Evolutionary conservation across 2,329 filamentous ascomycete species (phyloP).

Genomic region (Claviceps fusiformis): DNA sequence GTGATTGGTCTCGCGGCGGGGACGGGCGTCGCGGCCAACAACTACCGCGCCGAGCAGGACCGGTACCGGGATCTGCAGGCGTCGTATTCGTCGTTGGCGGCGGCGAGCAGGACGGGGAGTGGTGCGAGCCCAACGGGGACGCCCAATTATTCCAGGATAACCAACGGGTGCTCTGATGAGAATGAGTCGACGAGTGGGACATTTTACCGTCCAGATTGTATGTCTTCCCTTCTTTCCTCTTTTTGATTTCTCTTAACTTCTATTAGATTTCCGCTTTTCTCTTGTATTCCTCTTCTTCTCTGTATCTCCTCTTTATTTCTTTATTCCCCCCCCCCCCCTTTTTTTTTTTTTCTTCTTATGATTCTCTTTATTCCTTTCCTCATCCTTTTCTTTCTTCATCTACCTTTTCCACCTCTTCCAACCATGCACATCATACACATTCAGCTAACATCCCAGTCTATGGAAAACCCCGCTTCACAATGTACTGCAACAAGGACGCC

Average conservation of each 20-base stretch:
- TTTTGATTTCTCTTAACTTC: too few relatives aligned
- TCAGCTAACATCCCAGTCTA: constrained; percentile 17
- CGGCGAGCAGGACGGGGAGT: not conserved
- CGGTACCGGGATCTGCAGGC: constrained; percentile 12
- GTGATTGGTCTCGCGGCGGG: constrained; percentile 32
- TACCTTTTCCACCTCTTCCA: too few relatives aligned
- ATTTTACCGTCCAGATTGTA: not conserved
- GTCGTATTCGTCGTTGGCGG: constrained; percentile 6
- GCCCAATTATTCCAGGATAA: constrained; percentile 13
- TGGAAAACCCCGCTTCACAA: constrained; percentile 22
- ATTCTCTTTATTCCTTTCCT: not conserved
- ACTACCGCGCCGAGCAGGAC: constrained; percentile 22
- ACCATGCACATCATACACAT: too few relatives aligned
- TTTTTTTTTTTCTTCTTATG: too few relatives aligned
- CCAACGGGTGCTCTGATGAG: constrained; percentile 26
- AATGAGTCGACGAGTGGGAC: constrained; percentile 20
- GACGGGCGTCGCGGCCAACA: constrained; percentile 26
- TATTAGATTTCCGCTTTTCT: too few relatives aligned
- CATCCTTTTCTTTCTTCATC: not conserved
- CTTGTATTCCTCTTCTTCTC: too few relatives aligned
- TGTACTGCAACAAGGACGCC: constrained; percentile 31
- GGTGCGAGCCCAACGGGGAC: not conserved
- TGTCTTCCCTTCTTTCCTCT: too few relatives aligned
- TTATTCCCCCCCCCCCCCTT: not conserved
- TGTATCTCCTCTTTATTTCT: too few relatives aligned